Evolutionary conservation across 352 stramenopile genomes (phyloP).

Genomic region (Globisporangium cederbergense): DNA sequence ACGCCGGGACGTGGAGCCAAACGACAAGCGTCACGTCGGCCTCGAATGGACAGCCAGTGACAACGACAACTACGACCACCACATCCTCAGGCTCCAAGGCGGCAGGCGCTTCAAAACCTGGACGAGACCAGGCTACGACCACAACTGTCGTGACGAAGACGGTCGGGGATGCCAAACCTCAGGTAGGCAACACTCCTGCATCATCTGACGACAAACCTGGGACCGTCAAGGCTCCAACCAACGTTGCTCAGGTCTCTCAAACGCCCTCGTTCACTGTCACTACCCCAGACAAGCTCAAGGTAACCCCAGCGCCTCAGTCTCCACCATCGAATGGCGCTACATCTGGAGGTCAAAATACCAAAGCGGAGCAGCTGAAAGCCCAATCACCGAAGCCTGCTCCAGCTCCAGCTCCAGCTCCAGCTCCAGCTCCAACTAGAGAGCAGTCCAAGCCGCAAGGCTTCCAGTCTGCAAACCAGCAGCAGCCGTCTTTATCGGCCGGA

Average conservation of each 20-base stretch:
- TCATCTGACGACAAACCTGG: constrained; percentile 4
- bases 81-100: not conserved
- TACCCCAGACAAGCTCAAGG: not conserved
- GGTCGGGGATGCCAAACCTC: not conserved
- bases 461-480: not conserved
- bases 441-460: not conserved
- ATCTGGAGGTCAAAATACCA: not conserved
- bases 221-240: not conserved
- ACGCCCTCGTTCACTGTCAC: not conserved
- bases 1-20: not conserved
- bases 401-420: not conserved
- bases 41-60: not conserved
- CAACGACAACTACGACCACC: not conserved
- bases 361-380: not conserved
- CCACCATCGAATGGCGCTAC: not conserved
- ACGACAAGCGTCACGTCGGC: not conserved
- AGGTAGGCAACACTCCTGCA: not conserved
- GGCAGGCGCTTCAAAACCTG: too few species aligned
- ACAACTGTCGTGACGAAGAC: too few species aligned
- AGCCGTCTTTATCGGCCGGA: not conserved
- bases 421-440: not conserved
- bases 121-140: too few species aligned
- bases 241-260: not conserved
- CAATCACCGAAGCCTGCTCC: not conserved
- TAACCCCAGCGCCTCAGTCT: not conserved